Percentiles rank a stretch among this genome's conserved stretches.
Evolutionary conservation across 225 moss, liverwort and hornwort genomes (phyloP).

Genomic region (Anthoceros angustus): DNA sequence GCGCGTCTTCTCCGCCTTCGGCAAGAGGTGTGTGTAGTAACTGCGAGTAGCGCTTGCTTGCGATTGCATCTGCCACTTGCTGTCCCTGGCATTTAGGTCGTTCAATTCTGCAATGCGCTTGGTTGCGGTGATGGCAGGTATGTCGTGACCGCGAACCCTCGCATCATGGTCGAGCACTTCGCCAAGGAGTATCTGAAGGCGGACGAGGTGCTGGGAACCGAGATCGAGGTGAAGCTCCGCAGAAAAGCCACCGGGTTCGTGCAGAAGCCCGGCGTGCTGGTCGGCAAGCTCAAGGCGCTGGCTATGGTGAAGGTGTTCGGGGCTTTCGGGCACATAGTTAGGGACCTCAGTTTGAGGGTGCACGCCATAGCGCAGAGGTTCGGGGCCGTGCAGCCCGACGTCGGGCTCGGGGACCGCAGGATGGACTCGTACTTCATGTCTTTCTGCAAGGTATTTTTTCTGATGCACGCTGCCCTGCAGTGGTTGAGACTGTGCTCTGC

Average conservation of each 20-base stretch:
- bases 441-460: constrained; percentile 34
- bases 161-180: constrained; percentile 49
- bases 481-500: background rate
- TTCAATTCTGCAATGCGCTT: too few relatives aligned
- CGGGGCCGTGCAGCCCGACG: constrained; percentile 21
- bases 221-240: constrained; percentile 24
- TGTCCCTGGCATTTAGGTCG: too few relatives aligned
- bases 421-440: constrained; percentile 39
- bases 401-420: constrained; percentile 39
- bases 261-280: constrained; percentile 24
- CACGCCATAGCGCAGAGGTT: too few relatives aligned
- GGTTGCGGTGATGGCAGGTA: constrained; percentile 6
- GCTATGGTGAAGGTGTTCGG: constrained; percentile 20
- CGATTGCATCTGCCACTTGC: too few relatives aligned
- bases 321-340: too few relatives aligned
- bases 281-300: constrained; percentile 24
- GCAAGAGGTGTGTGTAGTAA: constrained; percentile 8
- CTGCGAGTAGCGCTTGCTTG: too few relatives aligned
- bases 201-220: constrained; percentile 37
- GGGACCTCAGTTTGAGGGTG: too few relatives aligned
- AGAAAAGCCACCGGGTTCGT: constrained; percentile 43
- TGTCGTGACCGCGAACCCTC: constrained; percentile 43
- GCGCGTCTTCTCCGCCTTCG: constrained; percentile 50
- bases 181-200: constrained; percentile 40
- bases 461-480: background rate